Evolutionary conservation across 2,329 filamentous ascomycete species (phyloP).

Genomic region (Triangularia verruculosa): DNA sequence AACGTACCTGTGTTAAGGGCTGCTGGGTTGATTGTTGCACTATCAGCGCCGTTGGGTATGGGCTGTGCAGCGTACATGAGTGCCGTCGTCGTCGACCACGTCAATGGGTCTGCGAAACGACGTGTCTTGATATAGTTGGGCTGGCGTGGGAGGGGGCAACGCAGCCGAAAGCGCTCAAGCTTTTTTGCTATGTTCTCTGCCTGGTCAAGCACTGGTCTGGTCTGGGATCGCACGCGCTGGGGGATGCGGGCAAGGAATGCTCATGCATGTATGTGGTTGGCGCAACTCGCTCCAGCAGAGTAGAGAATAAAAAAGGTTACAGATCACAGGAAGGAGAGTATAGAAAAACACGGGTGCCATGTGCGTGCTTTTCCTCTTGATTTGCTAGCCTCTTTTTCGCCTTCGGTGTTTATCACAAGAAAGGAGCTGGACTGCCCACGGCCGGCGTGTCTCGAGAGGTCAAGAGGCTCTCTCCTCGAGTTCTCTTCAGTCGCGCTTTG

Average conservation of each 20-base stretch:
- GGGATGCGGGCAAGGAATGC: conserved; percentile 44
- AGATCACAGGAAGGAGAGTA: conserved; percentile 21
- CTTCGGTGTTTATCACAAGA: conserved; percentile 11
- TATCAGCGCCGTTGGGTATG: conserved; percentile 65
- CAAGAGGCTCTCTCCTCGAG: neutral
- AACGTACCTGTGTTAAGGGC: conserved; percentile 77
- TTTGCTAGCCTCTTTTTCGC: conserved; percentile 19
- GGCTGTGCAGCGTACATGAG: conserved; percentile 61
- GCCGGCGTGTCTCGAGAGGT: conserved; percentile 14
- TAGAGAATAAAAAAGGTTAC: conserved; percentile 29
- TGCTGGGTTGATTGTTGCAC: conserved; percentile 88
- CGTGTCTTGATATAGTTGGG: conserved; percentile 62
- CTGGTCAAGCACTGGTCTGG: conserved; percentile 20
- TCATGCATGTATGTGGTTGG: conserved; percentile 53
- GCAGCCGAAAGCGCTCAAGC: conserved; percentile 33
- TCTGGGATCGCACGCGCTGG: conserved; percentile 37
- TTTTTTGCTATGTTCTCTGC: conserved; percentile 16
- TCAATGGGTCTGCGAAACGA: conserved; percentile 51
- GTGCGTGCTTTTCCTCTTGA: conserved; percentile 10
- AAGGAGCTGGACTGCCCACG: conserved; percentile 3
- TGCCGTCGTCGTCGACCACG: conserved; percentile 43
- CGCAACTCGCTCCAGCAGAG: conserved; percentile 35
- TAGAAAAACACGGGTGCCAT: conserved; percentile 18
- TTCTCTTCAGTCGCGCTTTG: conserved; percentile 1
- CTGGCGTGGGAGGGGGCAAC: conserved; percentile 35